A percentile compares a stretch with the other conserved stretches of the same genome.
Evolutionary conservation across 176 grass and related monocot species (phyloP).

Genomic region (Sorghum bicolor): Sorghum_bicolor_NCBIv3 NC_012872.2:65311001-65311500

Average conservation of each 20-base stretch:
- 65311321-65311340: neutral
- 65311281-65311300: slow-evolving; percentile 19
- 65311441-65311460: neutral
- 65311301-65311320: neutral
- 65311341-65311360: neutral
- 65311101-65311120: neutral
- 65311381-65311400: neutral
- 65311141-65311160: too few relatives aligned
- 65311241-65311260: neutral
- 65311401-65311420: slow-evolving; percentile 30
- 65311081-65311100: neutral
- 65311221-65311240: neutral
- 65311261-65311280: slow-evolving; percentile 10
- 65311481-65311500: neutral
- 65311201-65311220: neutral
- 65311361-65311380: neutral
- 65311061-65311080: too few relatives aligned
- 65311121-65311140: neutral
- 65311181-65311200: neutral
- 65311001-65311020: slow-evolving; percentile 93
- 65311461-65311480: neutral
- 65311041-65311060: slow-evolving; percentile 10
- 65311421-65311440: slow-evolving; percentile 7
- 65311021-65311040: slow-evolving; percentile 57
- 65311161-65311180: neutral